Conservation (phyloP, 768 basidiomycete species). For the Phlegmacium glaucopus region DNA sequence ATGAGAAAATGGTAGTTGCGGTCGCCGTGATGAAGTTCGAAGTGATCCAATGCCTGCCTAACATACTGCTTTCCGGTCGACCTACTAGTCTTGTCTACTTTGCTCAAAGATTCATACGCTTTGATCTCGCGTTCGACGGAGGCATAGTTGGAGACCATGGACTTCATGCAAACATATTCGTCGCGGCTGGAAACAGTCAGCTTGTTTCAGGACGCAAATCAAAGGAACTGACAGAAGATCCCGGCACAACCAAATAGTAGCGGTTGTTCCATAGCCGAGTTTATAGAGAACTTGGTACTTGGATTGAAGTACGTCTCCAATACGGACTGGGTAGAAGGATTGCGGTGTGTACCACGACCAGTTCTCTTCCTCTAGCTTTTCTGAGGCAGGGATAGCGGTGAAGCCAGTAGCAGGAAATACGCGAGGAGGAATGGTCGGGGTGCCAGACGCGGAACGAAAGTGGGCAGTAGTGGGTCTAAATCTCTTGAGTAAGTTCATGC, state of each 20-base stretch:
- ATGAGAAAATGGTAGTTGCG: constrained; percentile 8
- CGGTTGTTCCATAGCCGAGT: constrained; percentile 26
- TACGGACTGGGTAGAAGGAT: constrained; percentile 27
- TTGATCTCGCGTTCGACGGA: constrained; percentile 6
- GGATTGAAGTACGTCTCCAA: constrained; percentile 27
- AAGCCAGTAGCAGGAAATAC: constrained; percentile 4
- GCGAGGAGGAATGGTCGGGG: neutral
- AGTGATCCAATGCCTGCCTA: constrained; percentile 8
- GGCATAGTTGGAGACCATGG: constrained; percentile 9
- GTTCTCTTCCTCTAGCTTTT: constrained; percentile 24
- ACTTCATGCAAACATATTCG: constrained; percentile 12
- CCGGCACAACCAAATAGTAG: constrained; percentile 27
- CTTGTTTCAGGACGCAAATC: neutral
- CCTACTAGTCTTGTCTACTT: constrained; percentile 1
- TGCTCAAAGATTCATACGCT: constrained; percentile 4
- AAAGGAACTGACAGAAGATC: constrained; percentile 14
- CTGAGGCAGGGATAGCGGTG: neutral
- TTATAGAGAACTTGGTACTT: constrained; percentile 31
- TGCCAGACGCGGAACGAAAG: constrained; percentile 2
- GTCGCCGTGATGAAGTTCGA: constrained; percentile 3
- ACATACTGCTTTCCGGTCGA: constrained; percentile 3
- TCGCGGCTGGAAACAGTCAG: constrained; percentile 1
- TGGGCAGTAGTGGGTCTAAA: constrained; percentile 1
- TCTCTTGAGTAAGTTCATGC: constrained; percentile 2
- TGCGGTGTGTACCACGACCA: constrained; percentile 15